A percentile compares a stretch with the other conserved stretches of the same genome.
phyloP scores from a whole-genome alignment of 345 rosid genomes.

The Tarenaya hassleriana region DNA sequence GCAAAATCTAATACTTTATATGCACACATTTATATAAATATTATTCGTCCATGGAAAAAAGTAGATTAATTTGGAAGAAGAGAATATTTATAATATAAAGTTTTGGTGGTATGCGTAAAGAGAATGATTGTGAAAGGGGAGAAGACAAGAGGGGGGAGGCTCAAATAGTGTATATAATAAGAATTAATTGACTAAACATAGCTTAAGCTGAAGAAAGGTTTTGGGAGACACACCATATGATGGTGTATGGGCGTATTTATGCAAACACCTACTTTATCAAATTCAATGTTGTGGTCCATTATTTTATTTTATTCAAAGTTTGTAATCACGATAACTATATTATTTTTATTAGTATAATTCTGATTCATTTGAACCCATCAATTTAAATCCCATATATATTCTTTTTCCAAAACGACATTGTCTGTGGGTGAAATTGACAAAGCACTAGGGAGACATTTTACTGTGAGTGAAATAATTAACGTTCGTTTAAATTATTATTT shows the following conservation, averaged over 20 bases:
- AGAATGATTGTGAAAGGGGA: constrained; percentile 13
- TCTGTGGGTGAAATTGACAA: constrained; percentile 1
- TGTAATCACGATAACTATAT: too few relatives aligned
- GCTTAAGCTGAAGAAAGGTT: constrained; percentile 14
- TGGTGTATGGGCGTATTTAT: constrained; percentile 18
- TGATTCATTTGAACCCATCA: neutral
- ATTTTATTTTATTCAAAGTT: neutral
- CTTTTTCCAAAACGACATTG: neutral
- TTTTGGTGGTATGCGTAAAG: neutral
- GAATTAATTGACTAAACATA: constrained; percentile 15
- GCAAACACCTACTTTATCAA: neutral
- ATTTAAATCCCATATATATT: too few relatives aligned
- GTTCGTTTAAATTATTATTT: constrained; percentile 11
- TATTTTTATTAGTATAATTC: too few relatives aligned
- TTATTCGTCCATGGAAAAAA: too few relatives aligned
- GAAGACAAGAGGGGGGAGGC: constrained; percentile 1
- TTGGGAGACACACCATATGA: constrained; percentile 26
- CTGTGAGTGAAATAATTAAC: constrained; percentile 16
- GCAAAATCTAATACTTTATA: constrained; percentile 20
- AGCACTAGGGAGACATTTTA: constrained; percentile 19
- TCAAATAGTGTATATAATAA: constrained; percentile 22
- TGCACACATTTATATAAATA: too few relatives aligned
- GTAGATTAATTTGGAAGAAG: too few relatives aligned
- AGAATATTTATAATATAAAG: constrained; percentile 4
- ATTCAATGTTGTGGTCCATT: constrained; percentile 6